Conservation (phyloP, 129 eudicot genomes). For the Chrysanthemum makinoi region DNA sequence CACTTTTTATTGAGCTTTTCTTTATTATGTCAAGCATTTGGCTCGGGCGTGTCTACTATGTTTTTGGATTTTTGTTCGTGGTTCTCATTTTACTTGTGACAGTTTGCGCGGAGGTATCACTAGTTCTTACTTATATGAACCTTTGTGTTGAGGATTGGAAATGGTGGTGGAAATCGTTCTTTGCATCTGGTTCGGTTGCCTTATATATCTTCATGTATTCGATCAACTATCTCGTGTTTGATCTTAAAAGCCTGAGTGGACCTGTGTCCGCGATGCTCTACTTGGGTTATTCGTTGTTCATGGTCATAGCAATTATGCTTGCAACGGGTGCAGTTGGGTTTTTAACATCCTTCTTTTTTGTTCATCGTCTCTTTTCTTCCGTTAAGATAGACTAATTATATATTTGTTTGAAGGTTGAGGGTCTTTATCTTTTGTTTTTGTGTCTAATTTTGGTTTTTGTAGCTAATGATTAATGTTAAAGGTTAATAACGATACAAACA, state of each 20-base stretch:
- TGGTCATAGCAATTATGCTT: slow-evolving; percentile 33
- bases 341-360: slow-evolving; percentile 35
- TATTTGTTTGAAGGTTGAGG: background rate
- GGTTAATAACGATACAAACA: slow-evolving; percentile 14
- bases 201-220: slow-evolving; percentile 33
- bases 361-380: slow-evolving; percentile 36
- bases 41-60: slow-evolving; percentile 36
- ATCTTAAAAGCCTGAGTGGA: slow-evolving; percentile 40
- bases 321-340: slow-evolving; percentile 37
- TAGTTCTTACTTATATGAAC: slow-evolving; percentile 34
- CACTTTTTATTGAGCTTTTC: slow-evolving; percentile 39
- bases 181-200: slow-evolving; percentile 34
- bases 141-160: slow-evolving; percentile 39
- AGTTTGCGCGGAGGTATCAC: slow-evolving; percentile 36
- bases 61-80: slow-evolving; percentile 32
- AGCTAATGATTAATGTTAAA: background rate
- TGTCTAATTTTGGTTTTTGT: slow-evolving; percentile 13
- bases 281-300: slow-evolving; percentile 34
- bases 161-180: slow-evolving; percentile 44
- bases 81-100: slow-evolving; percentile 28
- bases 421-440: background rate
- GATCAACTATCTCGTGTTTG: slow-evolving; percentile 33
- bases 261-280: slow-evolving; percentile 33
- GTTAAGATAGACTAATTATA: slow-evolving; percentile 34
- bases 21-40: slow-evolving; percentile 38